These are phyloP conservation scores for Hypholoma fasciculare DNA, from an alignment of 768 basidiomycete genomes.

Conservation along the genomic window DNA sequence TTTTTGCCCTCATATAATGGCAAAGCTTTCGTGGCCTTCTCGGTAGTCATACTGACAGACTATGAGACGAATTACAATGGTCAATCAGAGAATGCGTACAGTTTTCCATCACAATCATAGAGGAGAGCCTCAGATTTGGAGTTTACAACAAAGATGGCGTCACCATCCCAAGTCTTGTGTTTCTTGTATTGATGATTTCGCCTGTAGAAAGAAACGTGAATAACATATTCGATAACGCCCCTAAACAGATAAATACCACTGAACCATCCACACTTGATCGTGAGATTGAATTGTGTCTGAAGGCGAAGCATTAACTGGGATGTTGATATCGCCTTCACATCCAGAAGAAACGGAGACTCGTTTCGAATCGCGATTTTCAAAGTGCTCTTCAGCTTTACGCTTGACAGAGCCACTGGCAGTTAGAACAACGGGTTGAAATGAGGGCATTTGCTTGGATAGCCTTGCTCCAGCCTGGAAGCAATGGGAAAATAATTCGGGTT, in stretches of 20 bases:
- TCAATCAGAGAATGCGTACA: conserved; percentile 38
- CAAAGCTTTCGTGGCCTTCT: conserved; percentile 38
- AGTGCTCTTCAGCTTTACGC: conserved; percentile 31
- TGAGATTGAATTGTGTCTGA: conserved; percentile 32
- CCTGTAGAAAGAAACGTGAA: conserved; percentile 35
- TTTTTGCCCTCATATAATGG: conserved; percentile 39
- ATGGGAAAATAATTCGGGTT: too few relatives aligned
- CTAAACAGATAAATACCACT: conserved; percentile 51
- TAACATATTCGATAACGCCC: neutral
- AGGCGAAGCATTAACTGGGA: neutral
- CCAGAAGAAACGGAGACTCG: conserved; percentile 23
- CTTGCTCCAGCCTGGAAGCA: too few relatives aligned
- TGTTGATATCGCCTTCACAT: neutral
- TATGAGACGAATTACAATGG: neutral
- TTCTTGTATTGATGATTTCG: conserved; percentile 73
- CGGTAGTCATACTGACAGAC: conserved; percentile 46
- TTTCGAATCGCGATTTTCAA: conserved; percentile 27
- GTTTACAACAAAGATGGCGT: conserved; percentile 60
- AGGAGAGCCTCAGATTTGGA: conserved; percentile 44
- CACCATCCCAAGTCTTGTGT: conserved; percentile 91
- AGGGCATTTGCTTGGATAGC: conserved; percentile 17
- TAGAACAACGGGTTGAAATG: conserved; percentile 24
- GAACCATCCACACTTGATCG: conserved; percentile 63
- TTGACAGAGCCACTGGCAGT: conserved; percentile 21
- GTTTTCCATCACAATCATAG: conserved; percentile 63